A percentile compares a stretch with the other conserved stretches of the same genome.
Conservation (phyloP, 2,329 filamentous ascomycete genomes). For the Trichothecium sympodiale region DNA sequence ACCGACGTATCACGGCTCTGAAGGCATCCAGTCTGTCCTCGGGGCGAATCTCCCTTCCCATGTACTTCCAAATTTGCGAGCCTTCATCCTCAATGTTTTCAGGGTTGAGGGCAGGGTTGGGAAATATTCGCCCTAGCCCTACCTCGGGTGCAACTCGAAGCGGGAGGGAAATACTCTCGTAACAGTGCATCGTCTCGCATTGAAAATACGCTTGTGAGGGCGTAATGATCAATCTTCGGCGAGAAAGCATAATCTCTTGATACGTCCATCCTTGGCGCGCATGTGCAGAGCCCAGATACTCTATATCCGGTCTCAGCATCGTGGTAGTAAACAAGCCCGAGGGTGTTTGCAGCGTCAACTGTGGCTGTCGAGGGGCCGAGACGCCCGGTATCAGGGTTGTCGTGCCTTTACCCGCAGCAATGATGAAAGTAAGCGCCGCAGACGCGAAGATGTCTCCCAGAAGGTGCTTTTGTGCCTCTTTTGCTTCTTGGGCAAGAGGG, state of each 20-base stretch:
- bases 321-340: slow-evolving; percentile 23
- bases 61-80: slow-evolving; percentile 18
- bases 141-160: slow-evolving; percentile 18
- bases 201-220: slow-evolving; percentile 26
- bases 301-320: slow-evolving; percentile 21
- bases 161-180: slow-evolving; percentile 22
- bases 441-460: slow-evolving; percentile 22
- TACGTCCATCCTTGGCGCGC: slow-evolving; percentile 23
- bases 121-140: slow-evolving; percentile 21
- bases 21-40: slow-evolving; percentile 23
- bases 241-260: slow-evolving; percentile 23
- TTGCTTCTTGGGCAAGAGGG: slow-evolving; percentile 14
- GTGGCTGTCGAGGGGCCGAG: slow-evolving; percentile 19
- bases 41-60: slow-evolving; percentile 16
- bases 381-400: slow-evolving; percentile 22
- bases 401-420: slow-evolving; percentile 18
- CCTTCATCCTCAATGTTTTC: slow-evolving; percentile 13
- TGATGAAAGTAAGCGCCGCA: slow-evolving; percentile 21
- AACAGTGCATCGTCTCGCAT: slow-evolving; percentile 23
- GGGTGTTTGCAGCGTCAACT: slow-evolving; percentile 21
- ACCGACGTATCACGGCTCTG: slow-evolving; percentile 18
- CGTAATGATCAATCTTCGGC: slow-evolving; percentile 23
- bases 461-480: slow-evolving; percentile 15
- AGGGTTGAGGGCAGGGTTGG: slow-evolving; percentile 5
- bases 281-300: slow-evolving; percentile 23